These are phyloP conservation scores for Skeletonema marinoi DNA, from an alignment of 108 stramenopile species.

Conservation along the genomic window DNA sequence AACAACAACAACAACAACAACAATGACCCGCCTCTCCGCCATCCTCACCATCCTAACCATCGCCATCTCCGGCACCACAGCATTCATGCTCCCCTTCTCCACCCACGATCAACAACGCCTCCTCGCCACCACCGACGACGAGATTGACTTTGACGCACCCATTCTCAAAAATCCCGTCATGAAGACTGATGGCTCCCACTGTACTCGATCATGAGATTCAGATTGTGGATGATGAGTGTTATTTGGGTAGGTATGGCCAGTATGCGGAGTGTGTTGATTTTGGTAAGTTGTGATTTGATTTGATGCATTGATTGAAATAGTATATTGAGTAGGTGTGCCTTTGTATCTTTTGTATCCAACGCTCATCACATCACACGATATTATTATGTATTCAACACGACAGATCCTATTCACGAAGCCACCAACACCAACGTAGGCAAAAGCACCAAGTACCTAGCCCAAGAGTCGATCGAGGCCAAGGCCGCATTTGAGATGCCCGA, in stretches of 20 bases:
- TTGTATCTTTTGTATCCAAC: not conserved
- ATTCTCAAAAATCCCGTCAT: conserved; percentile 15
- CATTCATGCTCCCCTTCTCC: conserved; percentile 1
- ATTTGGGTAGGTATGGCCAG: conserved; percentile 24
- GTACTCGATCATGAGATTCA: conserved; percentile 5
- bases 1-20: not conserved
- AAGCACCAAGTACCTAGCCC: not conserved
- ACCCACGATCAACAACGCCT: not conserved
- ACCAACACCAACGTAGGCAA: not conserved
- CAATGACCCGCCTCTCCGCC: not conserved
- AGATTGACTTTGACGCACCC: conserved; percentile 14
- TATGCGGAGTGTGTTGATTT: conserved; percentile 14
- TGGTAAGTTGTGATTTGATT: conserved; percentile 1
- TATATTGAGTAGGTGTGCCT: too few species aligned
- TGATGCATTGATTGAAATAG: not conserved
- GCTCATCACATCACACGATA: not conserved
- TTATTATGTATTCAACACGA: not conserved
- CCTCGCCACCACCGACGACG: not conserved
- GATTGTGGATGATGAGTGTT: conserved; percentile 19
- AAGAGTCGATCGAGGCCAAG: not conserved
- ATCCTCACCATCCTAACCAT: not conserved
- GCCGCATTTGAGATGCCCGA: conserved; percentile 13
- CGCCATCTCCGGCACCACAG: not conserved
- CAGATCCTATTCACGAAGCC: conserved; percentile 19
- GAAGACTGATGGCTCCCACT: not conserved